Conservation (phyloP, 2,329 filamentous ascomycete genomes). For the Apiospora aurea region DNA sequence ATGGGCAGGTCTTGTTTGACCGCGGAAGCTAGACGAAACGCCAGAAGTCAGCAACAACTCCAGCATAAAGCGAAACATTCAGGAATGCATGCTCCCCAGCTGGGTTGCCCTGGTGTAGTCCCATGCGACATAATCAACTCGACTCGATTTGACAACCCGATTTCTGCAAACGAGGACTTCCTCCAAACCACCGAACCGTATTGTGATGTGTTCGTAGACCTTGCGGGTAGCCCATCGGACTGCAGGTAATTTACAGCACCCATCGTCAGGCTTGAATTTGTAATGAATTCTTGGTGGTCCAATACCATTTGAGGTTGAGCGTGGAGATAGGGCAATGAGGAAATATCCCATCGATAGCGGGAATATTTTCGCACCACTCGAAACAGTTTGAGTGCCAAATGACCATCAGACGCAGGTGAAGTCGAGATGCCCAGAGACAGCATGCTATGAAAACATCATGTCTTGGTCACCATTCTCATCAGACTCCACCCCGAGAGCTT, state of each 20-base stretch:
- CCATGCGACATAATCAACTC: slow-evolving; percentile 8
- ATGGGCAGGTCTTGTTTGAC: slow-evolving; percentile 83
- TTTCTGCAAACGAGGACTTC: not conserved
- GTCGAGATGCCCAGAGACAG: not conserved
- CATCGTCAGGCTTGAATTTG: not conserved
- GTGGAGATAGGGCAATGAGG: not conserved
- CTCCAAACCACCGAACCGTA: not conserved
- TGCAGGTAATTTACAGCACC: not conserved
- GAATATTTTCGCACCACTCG: not conserved
- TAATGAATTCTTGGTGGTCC: not conserved
- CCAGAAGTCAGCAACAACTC: slow-evolving; percentile 47
- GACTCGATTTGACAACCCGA: not conserved
- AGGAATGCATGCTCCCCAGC: slow-evolving; percentile 35
- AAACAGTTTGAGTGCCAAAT: not conserved
- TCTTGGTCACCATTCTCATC: slow-evolving; percentile 29
- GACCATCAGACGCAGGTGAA: not conserved
- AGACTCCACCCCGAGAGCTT: slow-evolving; percentile 37
- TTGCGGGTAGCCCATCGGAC: not conserved
- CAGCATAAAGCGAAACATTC: slow-evolving; percentile 35
- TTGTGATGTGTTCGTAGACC: not conserved
- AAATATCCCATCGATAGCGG: not conserved
- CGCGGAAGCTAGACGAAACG: slow-evolving; percentile 78
- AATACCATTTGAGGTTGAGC: not conserved
- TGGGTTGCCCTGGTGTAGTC: slow-evolving; percentile 19
- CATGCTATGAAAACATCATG: not conserved